Percentiles rank a stretch among this genome's conserved stretches.
Conservation (phyloP, 1,284 basidiomycete genomes). For the Ganoderma sinense region DNA sequence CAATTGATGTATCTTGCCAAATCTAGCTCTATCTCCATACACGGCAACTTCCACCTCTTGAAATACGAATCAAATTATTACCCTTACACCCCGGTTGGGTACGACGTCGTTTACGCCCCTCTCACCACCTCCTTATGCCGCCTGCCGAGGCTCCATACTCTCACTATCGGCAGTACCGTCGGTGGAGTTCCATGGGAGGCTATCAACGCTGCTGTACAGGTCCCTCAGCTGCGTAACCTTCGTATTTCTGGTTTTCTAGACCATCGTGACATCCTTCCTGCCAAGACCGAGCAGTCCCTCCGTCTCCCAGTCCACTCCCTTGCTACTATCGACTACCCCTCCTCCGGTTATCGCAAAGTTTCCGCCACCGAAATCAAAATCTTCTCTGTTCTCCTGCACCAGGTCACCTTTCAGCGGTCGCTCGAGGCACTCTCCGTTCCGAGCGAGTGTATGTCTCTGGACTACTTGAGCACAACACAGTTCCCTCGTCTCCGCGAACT, state of each 20-base stretch:
- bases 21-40: background rate
- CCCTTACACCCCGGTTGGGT: background rate
- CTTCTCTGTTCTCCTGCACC: background rate
- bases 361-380: background rate
- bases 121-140: background rate
- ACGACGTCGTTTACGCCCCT: background rate
- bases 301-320: background rate
- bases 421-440: background rate
- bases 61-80: background rate
- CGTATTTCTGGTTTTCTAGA: background rate
- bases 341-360: background rate
- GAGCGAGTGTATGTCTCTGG: background rate
- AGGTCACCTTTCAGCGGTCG: background rate
- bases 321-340: background rate
- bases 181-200: background rate
- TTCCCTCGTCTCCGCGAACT: background rate
- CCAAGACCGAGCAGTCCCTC: background rate
- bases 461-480: background rate
- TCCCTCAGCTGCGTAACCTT: background rate
- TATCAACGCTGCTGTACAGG: background rate
- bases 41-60: background rate
- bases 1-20: background rate
- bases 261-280: background rate
- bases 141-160: background rate
- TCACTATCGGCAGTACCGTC: background rate